Percentiles rank a stretch among this genome's conserved stretches.
Evolutionary conservation across 2,329 filamentous ascomycete species (phyloP).

Genomic region (Lachnellula hyalina): DNA sequence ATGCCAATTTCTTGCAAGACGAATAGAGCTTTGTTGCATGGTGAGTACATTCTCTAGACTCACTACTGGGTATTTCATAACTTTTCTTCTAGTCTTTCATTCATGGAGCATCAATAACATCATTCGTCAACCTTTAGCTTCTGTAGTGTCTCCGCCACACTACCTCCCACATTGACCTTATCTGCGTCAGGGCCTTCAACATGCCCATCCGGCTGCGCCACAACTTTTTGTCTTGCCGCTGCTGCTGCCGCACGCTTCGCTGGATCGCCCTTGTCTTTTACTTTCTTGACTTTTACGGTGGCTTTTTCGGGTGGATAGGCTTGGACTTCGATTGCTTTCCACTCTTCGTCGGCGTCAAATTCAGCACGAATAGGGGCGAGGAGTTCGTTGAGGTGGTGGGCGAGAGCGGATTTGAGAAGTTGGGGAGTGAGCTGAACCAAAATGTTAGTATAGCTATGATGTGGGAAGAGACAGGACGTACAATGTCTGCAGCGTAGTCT

Average conservation of each 20-base stretch:
- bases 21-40: too few relatives aligned
- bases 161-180: slow-evolving; percentile 21
- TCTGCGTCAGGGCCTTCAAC: slow-evolving; percentile 22
- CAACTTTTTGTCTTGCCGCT: slow-evolving; percentile 22
- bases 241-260: slow-evolving; percentile 28
- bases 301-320: slow-evolving; percentile 82
- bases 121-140: slow-evolving; percentile 23
- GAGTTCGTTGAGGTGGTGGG: slow-evolving; percentile 65
- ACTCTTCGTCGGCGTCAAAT: slow-evolving; percentile 67
- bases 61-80: slow-evolving; percentile 2
- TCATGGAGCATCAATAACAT: background rate
- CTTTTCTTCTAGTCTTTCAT: slow-evolving; percentile 14
- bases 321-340: slow-evolving; percentile 70
- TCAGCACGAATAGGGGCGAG: slow-evolving; percentile 72
- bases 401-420: slow-evolving; percentile 77
- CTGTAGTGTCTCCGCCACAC: slow-evolving; percentile 22
- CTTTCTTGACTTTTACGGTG: slow-evolving; percentile 61
- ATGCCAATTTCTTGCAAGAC: too few relatives aligned
- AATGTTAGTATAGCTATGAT: slow-evolving; percentile 13
- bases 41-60: background rate
- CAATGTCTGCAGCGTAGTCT: slow-evolving; percentile 75
- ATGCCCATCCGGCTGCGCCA: slow-evolving; percentile 26
- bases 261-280: slow-evolving; percentile 35
- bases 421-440: slow-evolving; percentile 67
- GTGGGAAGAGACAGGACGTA: slow-evolving; percentile 37